phyloP scores from a whole-genome alignment of 2,329 filamentous ascomycete genomes.

The Colletotrichum filicis region DNA sequence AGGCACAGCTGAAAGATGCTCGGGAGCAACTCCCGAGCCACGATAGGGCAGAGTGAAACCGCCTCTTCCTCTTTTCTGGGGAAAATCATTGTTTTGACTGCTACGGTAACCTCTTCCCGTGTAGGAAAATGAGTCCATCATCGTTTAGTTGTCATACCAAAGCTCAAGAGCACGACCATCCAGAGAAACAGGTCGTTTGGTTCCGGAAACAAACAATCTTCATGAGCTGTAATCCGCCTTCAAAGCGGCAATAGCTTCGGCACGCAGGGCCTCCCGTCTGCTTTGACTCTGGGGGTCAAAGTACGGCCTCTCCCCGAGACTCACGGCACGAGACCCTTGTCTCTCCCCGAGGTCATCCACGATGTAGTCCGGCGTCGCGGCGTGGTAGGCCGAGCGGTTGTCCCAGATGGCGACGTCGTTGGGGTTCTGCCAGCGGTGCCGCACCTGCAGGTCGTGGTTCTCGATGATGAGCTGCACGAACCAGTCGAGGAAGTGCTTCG shows the following conservation, averaged over 20 bases:
- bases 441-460: slow-evolving; percentile 67
- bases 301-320: slow-evolving; percentile 65
- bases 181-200: not conserved
- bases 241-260: slow-evolving; percentile 2
- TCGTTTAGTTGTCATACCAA: not conserved
- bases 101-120: not conserved
- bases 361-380: slow-evolving; percentile 63
- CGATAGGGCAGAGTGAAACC: not conserved
- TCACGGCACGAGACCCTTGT: slow-evolving; percentile 60
- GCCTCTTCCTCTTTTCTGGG: not conserved
- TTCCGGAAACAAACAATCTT: not conserved
- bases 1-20: not conserved
- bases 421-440: slow-evolving; percentile 53
- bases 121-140: not conserved
- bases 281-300: slow-evolving; percentile 56
- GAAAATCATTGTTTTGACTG: not conserved
- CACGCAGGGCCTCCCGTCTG: slow-evolving; percentile 35
- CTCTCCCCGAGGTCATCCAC: slow-evolving; percentile 56
- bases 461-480: slow-evolving; percentile 62
- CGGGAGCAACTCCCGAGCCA: not conserved
- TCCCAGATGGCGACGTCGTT: slow-evolving; percentile 69
- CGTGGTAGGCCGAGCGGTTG: slow-evolving; percentile 66
- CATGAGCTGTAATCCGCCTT: not conserved
- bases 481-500: slow-evolving; percentile 59
- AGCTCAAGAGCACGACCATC: not conserved